Evolutionary conservation across 139 green algal species (phyloP), one percentile per base, ranked within the genome.

Genomic region (Coccomyxa sp.): DNA sequence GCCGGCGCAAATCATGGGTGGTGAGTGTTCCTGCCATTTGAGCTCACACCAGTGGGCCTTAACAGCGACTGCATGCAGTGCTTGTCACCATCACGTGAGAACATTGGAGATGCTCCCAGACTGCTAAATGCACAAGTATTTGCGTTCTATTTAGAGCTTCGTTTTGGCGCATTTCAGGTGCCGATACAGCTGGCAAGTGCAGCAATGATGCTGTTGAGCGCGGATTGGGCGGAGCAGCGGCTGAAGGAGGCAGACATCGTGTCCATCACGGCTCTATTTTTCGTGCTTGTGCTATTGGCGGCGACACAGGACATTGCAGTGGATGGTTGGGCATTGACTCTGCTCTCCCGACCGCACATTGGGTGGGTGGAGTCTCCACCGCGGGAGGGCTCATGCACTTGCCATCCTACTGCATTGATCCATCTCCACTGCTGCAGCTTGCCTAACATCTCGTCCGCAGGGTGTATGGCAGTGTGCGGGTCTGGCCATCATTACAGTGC

Each of bases 241-340:
- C 79, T 79, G 82, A 57, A 93, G 13, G 76, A 83, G 32, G 91
- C 91, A 13, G 90, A 96, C 79, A 90, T 97, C 10, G 71, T 67
- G 0, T 58, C 80, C 14, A 88, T 98, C 17, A 97, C 95, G 13
- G 79, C 60, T 13, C 87, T 97, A 17, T 98, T 98, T 89, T 94
- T 96, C 79, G 75, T 91, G 10, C 90, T 98, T 68, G 94, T 98
- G 63, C 84, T 98, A 58, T 88, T 98, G 79, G 94, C 93, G 31
- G 95, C 95, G 30, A 98, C 95, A 15, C 95, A 98, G 87, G 95
- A 98, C 90, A 96, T 98, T 77, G 94, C 94, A 18, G 94, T 98
- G 51, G 95, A 98, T 86, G 95, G 96, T 71, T 98, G 96, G 96
- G 96, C 95, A 45, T 87, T 98, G 30, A 97, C 92, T 30, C 92